A percentile compares a stretch with the other conserved stretches of the same genome.
phyloP scores from a whole-genome alignment of 139 green algal genomes.

The Axilococcus clingmanii region DNA sequence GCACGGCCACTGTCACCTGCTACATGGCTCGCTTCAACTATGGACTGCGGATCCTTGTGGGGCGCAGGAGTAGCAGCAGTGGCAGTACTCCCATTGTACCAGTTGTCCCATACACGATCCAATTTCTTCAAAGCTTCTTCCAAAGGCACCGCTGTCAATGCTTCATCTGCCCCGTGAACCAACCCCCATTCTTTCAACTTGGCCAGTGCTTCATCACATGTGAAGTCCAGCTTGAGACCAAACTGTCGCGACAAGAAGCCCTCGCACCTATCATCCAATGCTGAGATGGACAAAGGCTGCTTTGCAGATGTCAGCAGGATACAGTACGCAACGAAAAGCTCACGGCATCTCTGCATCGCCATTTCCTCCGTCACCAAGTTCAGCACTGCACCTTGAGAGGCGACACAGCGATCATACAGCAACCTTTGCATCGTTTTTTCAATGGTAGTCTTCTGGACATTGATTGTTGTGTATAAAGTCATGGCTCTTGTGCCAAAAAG shows the following conservation, averaged over 20 bases:
- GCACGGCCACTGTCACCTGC: too few relatives aligned
- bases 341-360: slow-evolving; percentile 14
- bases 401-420: slow-evolving; percentile 22
- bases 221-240: slow-evolving; percentile 44
- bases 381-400: slow-evolving; percentile 14
- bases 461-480: slow-evolving; percentile 11
- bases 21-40: too few relatives aligned
- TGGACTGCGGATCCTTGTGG: too few relatives aligned
- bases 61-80: too few relatives aligned
- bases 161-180: not conserved
- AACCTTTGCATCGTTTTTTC: slow-evolving; percentile 21
- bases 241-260: slow-evolving; percentile 29
- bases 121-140: not conserved
- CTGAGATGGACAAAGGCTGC: not conserved
- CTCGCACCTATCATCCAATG: slow-evolving; percentile 38
- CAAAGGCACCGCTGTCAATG: not conserved
- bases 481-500: slow-evolving; percentile 15
- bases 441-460: slow-evolving; percentile 8
- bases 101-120: not conserved
- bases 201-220: slow-evolving; percentile 33
- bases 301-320: slow-evolving; percentile 10
- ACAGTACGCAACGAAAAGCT: slow-evolving; percentile 29
- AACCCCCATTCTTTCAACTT: slow-evolving; percentile 35
- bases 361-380: slow-evolving; percentile 16
- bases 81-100: not conserved